A percentile compares a stretch with the other conserved stretches of the same genome.
These are phyloP conservation scores for Samsoniella hepiali DNA, from an alignment of 2,329 filamentous ascomycete genomes.

Conservation along the genomic window DNA sequence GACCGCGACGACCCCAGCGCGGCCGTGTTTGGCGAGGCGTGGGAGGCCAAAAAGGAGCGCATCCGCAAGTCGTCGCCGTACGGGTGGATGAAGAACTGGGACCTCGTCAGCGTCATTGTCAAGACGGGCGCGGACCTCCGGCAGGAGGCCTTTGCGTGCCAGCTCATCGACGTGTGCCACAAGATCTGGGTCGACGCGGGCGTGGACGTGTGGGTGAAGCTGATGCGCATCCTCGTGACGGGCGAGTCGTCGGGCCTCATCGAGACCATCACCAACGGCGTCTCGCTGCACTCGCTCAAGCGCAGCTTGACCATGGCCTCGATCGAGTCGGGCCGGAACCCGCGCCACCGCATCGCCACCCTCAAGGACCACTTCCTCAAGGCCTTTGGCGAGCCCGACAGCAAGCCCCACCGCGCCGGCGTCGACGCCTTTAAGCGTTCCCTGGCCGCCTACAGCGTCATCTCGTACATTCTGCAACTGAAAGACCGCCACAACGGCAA, in stretches of 20 bases:
- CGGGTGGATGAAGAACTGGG: constrained; percentile 88
- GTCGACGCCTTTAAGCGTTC: constrained; percentile 77
- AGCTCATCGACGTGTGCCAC: constrained; percentile 76
- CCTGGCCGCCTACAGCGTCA: constrained; percentile 81
- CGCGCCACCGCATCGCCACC: constrained; percentile 72
- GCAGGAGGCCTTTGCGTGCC: constrained; percentile 83
- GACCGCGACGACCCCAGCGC: constrained; percentile 84
- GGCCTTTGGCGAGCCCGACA: constrained; percentile 68
- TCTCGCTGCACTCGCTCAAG: constrained; percentile 83
- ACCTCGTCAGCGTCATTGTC: constrained; percentile 80
- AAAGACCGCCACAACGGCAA: constrained; percentile 88
- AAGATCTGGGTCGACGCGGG: constrained; percentile 76
- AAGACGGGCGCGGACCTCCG: constrained; percentile 81
- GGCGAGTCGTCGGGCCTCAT: constrained; percentile 81
- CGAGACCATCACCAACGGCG: constrained; percentile 84
- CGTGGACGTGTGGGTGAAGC: constrained; percentile 81
- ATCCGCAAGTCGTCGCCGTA: constrained; percentile 81
- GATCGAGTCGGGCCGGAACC: constrained; percentile 69
- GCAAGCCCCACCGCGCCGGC: constrained; percentile 65
- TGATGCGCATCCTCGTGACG: constrained; percentile 83
- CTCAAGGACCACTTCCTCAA: constrained; percentile 79
- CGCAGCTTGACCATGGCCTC: constrained; percentile 74
- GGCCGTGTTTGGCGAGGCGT: constrained; percentile 82
- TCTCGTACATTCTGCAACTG: constrained; percentile 78
- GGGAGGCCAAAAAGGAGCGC: constrained; percentile 79